A percentile compares a stretch with the other conserved stretches of the same genome.
Evolutionary conservation across 768 basidiomycete genomes (phyloP).

Genomic region (Ephemerocybe angulata): DNA sequence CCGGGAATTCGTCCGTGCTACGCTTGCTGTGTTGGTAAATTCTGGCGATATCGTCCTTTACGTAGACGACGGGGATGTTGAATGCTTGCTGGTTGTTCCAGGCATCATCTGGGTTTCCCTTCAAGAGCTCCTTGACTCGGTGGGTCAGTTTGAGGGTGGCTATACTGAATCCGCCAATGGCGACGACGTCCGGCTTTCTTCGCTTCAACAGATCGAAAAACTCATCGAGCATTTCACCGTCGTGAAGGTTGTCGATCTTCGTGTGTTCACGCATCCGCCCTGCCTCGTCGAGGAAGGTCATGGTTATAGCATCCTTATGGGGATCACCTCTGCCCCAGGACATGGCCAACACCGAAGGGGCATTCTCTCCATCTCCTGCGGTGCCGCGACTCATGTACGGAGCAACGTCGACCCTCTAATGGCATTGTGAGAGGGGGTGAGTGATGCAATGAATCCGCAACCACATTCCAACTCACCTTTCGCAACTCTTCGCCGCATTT

Average conservation of each 20-base stretch:
- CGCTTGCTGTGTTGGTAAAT: conserved; percentile 91
- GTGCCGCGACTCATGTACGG: conserved; percentile 62
- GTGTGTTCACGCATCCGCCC: conserved; percentile 89
- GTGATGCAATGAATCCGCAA: not conserved
- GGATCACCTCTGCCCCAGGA: conserved; percentile 97
- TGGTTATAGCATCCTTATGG: conserved; percentile 80
- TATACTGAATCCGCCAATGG: conserved; percentile 84
- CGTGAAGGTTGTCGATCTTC: conserved; percentile 83
- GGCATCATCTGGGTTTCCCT: conserved; percentile 17
- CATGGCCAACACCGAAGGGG: conserved; percentile 80
- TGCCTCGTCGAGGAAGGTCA: conserved; percentile 83
- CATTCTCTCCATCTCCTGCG: conserved; percentile 63
- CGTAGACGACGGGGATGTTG: conserved; percentile 74
- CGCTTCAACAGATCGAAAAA: conserved; percentile 81
- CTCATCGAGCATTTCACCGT: conserved; percentile 62
- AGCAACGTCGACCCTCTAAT: conserved; percentile 77
- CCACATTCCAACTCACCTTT: conserved; percentile 47
- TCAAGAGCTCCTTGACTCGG: conserved; percentile 55
- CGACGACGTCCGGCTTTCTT: conserved; percentile 83
- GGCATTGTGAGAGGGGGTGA: no score
- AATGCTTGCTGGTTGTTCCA: conserved; percentile 36
- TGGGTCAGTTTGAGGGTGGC: conserved; percentile 69
- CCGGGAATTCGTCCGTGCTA: conserved; percentile 77
- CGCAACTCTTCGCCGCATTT: conserved; percentile 67
- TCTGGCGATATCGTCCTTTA: conserved; percentile 87